phyloP scores from a whole-genome alignment of 2,329 filamentous ascomycete species.

The Fusarium mundagurra region DNA sequence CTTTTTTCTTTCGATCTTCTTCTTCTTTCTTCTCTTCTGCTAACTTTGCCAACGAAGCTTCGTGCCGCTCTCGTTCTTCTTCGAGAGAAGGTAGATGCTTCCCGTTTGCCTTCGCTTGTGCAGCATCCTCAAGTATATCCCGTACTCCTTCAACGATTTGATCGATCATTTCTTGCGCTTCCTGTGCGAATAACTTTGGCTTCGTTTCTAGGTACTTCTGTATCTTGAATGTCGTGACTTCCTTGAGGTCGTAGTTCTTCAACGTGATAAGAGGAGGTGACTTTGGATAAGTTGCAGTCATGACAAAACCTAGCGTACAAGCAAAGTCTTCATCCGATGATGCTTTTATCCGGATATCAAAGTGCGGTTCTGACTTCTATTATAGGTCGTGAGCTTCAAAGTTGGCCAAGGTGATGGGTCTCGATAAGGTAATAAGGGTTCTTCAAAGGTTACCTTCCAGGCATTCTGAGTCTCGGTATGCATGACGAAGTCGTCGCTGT shows the following conservation, averaged over 20 bases:
- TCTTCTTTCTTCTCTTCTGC: slow-evolving; percentile 66
- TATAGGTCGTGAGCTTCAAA: slow-evolving; percentile 47
- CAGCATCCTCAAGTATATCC: slow-evolving; percentile 86
- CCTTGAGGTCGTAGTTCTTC: slow-evolving; percentile 72
- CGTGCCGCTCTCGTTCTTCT: slow-evolving; percentile 86
- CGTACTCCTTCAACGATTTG: slow-evolving; percentile 75
- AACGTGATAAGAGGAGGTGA: slow-evolving; percentile 78
- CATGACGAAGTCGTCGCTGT: slow-evolving; percentile 85
- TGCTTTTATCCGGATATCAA: slow-evolving; percentile 82
- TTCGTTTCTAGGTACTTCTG: slow-evolving; percentile 70
- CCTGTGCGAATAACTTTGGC: slow-evolving; percentile 62
- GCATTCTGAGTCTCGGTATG: slow-evolving; percentile 76
- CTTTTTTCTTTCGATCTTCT: slow-evolving; percentile 61
- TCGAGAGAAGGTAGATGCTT: slow-evolving; percentile 85
- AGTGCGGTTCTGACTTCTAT: slow-evolving; percentile 82
- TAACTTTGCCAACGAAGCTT: slow-evolving; percentile 73
- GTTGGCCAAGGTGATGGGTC: slow-evolving; percentile 5
- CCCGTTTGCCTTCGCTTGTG: slow-evolving; percentile 77
- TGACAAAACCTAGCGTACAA: slow-evolving; percentile 77
- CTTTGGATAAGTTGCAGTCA: slow-evolving; percentile 93
- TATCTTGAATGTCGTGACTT: slow-evolving; percentile 76
- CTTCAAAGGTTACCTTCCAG: slow-evolving; percentile 76
- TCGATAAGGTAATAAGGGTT: slow-evolving; percentile 2
- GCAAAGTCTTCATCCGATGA: slow-evolving; percentile 77
- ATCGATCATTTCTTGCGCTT: slow-evolving; percentile 69